Conservation (phyloP, 1,139 yeast genomes). For the Debaryomycetaceae sp. region DNA sequence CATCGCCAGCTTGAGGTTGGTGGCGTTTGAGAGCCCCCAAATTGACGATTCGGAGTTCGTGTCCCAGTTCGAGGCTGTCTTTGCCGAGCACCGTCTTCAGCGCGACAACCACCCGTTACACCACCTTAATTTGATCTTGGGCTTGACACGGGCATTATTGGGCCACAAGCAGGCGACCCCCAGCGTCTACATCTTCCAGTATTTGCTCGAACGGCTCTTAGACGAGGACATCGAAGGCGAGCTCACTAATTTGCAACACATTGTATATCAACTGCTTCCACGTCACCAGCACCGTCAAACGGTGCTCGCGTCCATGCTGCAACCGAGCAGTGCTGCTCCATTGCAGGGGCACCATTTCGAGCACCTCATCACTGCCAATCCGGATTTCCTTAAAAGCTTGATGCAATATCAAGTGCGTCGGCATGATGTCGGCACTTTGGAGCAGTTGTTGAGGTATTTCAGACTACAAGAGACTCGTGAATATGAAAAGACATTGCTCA, state of each 20-base stretch:
- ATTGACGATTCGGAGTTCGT: slow-evolving; percentile 19
- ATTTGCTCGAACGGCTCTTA: slow-evolving; percentile 14
- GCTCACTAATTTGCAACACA: slow-evolving; percentile 23
- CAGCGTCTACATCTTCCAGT: slow-evolving; percentile 18
- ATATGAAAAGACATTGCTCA: slow-evolving; percentile 20
- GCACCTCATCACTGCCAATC: slow-evolving; percentile 21
- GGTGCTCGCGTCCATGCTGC: no score
- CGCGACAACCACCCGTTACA: slow-evolving; percentile 10
- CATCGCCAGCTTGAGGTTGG: slow-evolving; percentile 14
- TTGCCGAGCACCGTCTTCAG: slow-evolving; percentile 12
- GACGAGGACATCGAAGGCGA: slow-evolving; percentile 15
- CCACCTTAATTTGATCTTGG: slow-evolving; percentile 22
- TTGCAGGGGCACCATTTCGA: slow-evolving; percentile 20
- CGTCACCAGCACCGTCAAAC: slow-evolving; percentile 19
- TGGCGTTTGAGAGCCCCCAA: slow-evolving; percentile 15
- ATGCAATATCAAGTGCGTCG: slow-evolving; percentile 23
- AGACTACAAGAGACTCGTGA: slow-evolving; percentile 25
- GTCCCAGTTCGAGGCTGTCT: slow-evolving; percentile 14
- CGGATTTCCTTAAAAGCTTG: slow-evolving; percentile 24
- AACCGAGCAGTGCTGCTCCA: no score
- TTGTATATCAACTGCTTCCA: slow-evolving; percentile 24
- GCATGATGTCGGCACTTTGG: slow-evolving; percentile 17
- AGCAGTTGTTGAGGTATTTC: slow-evolving; percentile 24
- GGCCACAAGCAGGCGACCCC: slow-evolving; percentile 20
- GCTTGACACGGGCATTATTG: slow-evolving; percentile 17